A percentile compares a stretch with the other conserved stretches of the same genome.
Conservation (phyloP, 306 rosid species). For the Cicer cuneatum region DNA sequence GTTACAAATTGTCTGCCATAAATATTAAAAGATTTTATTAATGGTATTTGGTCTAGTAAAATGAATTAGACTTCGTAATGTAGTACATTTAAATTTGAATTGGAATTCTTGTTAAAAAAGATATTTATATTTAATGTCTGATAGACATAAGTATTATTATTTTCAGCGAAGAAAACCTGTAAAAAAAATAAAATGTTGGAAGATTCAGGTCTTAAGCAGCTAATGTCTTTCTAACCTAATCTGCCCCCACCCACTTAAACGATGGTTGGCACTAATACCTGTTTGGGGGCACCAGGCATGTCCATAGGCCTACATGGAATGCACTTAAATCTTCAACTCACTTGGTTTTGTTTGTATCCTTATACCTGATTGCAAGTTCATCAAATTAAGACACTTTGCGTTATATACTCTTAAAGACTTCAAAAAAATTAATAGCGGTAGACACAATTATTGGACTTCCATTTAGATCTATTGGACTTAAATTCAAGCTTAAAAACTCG, state of each 20-base stretch:
- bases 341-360: slow-evolving; percentile 12
- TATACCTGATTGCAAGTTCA: not conserved
- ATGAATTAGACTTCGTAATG: too few relatives aligned
- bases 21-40: not conserved
- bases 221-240: slow-evolving; percentile 1
- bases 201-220: not conserved
- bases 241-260: slow-evolving; percentile 42
- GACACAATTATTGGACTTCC: too few relatives aligned
- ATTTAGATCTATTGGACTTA: too few relatives aligned
- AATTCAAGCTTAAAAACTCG: too few relatives aligned
- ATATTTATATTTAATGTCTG: too few relatives aligned
- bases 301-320: slow-evolving; percentile 10
- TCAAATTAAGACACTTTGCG: not conserved
- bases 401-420: too few relatives aligned
- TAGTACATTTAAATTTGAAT: too few relatives aligned
- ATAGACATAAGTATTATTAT: fast-evolving
- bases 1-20: slow-evolving; percentile 1
- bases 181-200: not conserved
- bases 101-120: too few relatives aligned
- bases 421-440: too few relatives aligned
- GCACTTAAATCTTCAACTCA: not conserved
- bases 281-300: slow-evolving; percentile 30
- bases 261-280: slow-evolving; percentile 33
- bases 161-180: too few relatives aligned
- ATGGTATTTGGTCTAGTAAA: too few relatives aligned